phyloP scores from a whole-genome alignment of 2,329 filamentous ascomycete genomes.

The Neobulgaria alba region DNA sequence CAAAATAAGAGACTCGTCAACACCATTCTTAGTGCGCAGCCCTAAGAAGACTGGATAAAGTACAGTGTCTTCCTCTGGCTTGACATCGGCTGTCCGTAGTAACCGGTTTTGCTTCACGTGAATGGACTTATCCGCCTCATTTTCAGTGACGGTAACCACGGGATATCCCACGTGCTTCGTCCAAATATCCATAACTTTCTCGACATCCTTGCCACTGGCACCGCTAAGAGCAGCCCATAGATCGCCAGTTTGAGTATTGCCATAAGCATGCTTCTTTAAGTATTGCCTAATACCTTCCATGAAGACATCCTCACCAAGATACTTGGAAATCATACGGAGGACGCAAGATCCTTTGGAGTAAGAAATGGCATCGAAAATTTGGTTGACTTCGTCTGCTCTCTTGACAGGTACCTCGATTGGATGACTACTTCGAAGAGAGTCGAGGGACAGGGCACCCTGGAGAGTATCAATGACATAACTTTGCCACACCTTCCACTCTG shows the following conservation, averaged over 20 bases:
- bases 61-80: conserved; percentile 82
- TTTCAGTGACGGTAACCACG: conserved; percentile 78
- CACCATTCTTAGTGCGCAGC: conserved; percentile 72
- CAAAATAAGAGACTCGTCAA: conserved; percentile 69
- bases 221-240: conserved; percentile 82
- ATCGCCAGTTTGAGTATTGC: conserved; percentile 85
- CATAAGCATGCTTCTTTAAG: conserved; percentile 93
- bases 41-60: conserved; percentile 86
- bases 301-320: conserved; percentile 86
- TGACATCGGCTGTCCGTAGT: conserved; percentile 83
- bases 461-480: conserved; percentile 89
- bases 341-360: conserved; percentile 97
- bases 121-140: conserved; percentile 61
- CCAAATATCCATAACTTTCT: conserved; percentile 90
- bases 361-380: conserved; percentile 96
- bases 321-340: conserved; percentile 93
- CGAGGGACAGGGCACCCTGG: conserved; percentile 76
- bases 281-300: conserved; percentile 86
- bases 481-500: conserved; percentile 98
- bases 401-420: conserved; percentile 96
- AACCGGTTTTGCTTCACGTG: conserved; percentile 93
- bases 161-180: conserved; percentile 94
- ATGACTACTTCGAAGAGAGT: conserved; percentile 89
- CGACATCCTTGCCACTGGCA: conserved; percentile 84
- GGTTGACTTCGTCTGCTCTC: conserved; percentile 90